Evolutionary conservation across 2,329 filamentous ascomycete genomes (phyloP).

Genomic region (Alternaria postmessia): DNA sequence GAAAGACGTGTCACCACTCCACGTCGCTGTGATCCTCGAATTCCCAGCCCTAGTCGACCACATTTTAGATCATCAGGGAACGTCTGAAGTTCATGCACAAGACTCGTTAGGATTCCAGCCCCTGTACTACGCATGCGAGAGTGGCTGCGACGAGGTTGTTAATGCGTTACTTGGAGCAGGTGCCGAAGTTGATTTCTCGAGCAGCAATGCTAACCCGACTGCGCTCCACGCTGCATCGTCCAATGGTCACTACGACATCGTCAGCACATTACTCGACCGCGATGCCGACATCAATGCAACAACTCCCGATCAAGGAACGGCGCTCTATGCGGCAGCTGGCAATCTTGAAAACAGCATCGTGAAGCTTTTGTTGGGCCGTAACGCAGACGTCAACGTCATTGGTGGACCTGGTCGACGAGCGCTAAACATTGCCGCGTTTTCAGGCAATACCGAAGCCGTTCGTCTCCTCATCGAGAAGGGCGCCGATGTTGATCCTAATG

Average conservation of each 20-base stretch:
- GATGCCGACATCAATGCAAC: slow-evolving; percentile 24
- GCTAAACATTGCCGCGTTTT: slow-evolving; percentile 30
- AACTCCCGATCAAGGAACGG: slow-evolving; percentile 19
- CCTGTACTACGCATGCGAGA: slow-evolving; percentile 29
- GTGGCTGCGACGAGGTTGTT: slow-evolving; percentile 27
- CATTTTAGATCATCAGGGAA: slow-evolving; percentile 21
- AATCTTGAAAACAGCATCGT: slow-evolving; percentile 17
- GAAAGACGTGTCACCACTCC: slow-evolving; percentile 23
- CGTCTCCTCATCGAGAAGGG: slow-evolving; percentile 24
- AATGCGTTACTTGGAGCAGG: slow-evolving; percentile 24
- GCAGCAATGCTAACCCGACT: slow-evolving; percentile 11
- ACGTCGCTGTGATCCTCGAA: slow-evolving; percentile 28
- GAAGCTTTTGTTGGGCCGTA: slow-evolving; percentile 20
- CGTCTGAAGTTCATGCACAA: slow-evolving; percentile 20
- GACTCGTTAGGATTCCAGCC: slow-evolving; percentile 32
- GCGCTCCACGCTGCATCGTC: slow-evolving; percentile 27
- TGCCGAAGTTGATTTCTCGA: slow-evolving; percentile 22
- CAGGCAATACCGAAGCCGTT: slow-evolving; percentile 28
- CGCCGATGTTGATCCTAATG: slow-evolving; percentile 30
- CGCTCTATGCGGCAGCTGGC: slow-evolving; percentile 27
- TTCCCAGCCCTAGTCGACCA: slow-evolving; percentile 29
- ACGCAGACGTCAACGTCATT: slow-evolving; percentile 26
- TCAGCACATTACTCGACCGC: slow-evolving; percentile 25
- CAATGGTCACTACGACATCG: slow-evolving; percentile 21
- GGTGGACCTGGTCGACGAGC: slow-evolving; percentile 20